These are phyloP conservation scores for Cercophora sp. DNA, from an alignment of 495 filamentous ascomycete species.

Conservation along the genomic window DNA sequence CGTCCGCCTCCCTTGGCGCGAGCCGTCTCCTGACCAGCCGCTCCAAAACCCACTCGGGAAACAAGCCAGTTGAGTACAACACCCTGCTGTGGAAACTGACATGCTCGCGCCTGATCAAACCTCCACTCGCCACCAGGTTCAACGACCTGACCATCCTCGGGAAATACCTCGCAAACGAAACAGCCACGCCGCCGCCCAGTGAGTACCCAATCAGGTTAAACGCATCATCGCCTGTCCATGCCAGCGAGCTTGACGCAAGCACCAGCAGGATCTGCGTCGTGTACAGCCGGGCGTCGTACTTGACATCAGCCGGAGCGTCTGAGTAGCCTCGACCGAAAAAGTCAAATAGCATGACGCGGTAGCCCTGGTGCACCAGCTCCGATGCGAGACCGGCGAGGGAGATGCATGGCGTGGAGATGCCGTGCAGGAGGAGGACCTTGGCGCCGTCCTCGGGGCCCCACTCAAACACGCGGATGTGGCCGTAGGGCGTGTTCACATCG, in stretches of 20 bases:
- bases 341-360: constrained; percentile 74
- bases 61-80: constrained; percentile 38
- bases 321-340: constrained; percentile 80
- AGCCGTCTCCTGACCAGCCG: constrained; percentile 55
- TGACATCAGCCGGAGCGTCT: constrained; percentile 60
- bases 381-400: constrained; percentile 61
- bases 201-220: constrained; percentile 80
- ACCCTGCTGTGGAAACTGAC: constrained; percentile 37
- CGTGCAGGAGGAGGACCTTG: constrained; percentile 74
- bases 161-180: constrained; percentile 67
- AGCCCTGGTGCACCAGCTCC: constrained; percentile 62
- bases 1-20: constrained; percentile 21
- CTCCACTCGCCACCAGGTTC: constrained; percentile 71
- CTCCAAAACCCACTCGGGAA: constrained; percentile 53
- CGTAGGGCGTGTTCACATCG: constrained; percentile 71
- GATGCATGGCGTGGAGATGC: constrained; percentile 73
- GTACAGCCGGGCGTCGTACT: constrained; percentile 69
- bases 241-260: constrained; percentile 58
- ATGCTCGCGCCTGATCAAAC: constrained; percentile 45
- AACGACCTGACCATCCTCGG: constrained; percentile 63
- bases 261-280: constrained; percentile 68
- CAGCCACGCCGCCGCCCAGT: constrained; percentile 73
- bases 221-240: constrained; percentile 42
- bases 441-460: constrained; percentile 69
- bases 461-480: constrained; percentile 72